These are phyloP conservation scores for Sicyos baderoa DNA, from an alignment of 306 rosid species.

Conservation along the genomic window DNA sequence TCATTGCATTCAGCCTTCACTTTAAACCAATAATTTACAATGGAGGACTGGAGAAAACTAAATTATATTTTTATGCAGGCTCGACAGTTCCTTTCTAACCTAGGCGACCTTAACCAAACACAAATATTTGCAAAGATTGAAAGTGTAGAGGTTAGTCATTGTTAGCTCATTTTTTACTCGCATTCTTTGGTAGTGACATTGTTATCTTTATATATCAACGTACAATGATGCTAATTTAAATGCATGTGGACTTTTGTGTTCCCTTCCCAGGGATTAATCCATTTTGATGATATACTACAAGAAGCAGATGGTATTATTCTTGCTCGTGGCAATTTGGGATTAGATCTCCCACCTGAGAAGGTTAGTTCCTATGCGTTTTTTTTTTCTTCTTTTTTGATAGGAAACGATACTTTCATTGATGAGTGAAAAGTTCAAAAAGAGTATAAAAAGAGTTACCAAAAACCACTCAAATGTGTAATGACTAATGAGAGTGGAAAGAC, in stretches of 20 bases:
- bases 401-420: no score
- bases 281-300: conserved; percentile 86
- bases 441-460: no score
- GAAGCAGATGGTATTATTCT: conserved; percentile 95
- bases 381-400: no score
- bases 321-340: conserved; percentile 88
- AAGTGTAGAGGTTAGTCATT: conserved; percentile 61
- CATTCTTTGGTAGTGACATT: background rate
- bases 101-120: conserved; percentile 63
- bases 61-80: conserved; percentile 43
- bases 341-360: conserved; percentile 97
- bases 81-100: conserved; percentile 69
- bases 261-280: conserved; percentile 57
- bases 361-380: no score
- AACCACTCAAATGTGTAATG: no score
- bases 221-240: background rate
- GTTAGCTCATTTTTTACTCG: conserved; percentile 6
- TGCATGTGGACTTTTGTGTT: background rate
- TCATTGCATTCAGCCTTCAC: conserved; percentile 10
- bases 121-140: conserved; percentile 94
- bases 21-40: background rate
- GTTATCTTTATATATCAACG: background rate
- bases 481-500: no score
- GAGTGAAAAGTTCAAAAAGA: no score
- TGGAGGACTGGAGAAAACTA: conserved; percentile 14